A percentile compares a stretch with the other conserved stretches of the same genome.
phyloP scores from a whole-genome alignment of 495 filamentous ascomycete genomes.

The Choiromyces venosus region DNA sequence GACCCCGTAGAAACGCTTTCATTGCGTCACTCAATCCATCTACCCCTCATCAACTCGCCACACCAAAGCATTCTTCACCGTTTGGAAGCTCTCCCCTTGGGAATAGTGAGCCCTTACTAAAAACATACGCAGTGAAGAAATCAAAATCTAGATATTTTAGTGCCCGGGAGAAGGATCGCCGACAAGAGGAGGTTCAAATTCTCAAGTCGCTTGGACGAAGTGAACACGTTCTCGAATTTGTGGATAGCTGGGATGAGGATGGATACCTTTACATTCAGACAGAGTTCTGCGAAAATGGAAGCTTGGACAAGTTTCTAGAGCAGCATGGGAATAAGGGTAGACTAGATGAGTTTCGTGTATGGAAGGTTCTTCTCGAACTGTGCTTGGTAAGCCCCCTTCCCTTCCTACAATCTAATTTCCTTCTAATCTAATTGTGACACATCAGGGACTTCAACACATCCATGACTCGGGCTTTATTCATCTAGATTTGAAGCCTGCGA shows the following conservation, averaged over 20 bases:
- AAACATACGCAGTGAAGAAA: conserved; percentile 88
- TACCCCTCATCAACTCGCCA: conserved; percentile 38
- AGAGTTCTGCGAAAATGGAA: conserved; percentile 90
- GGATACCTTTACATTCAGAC: conserved; percentile 90
- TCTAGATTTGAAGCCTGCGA: conserved; percentile 91
- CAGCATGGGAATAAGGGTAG: conserved; percentile 73
- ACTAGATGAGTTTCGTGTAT: conserved; percentile 93
- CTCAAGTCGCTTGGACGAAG: conserved; percentile 64
- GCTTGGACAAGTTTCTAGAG: conserved; percentile 72
- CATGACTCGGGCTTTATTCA: conserved; percentile 86
- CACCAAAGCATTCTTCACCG: conserved; percentile 47
- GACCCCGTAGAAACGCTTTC: conserved; percentile 30
- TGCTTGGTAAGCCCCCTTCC: conserved; percentile 56
- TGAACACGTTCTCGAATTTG: conserved; percentile 75
- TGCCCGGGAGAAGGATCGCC: conserved; percentile 64
- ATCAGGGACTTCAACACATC: conserved; percentile 76
- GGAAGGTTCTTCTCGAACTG: conserved; percentile 89
- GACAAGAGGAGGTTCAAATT: conserved; percentile 72
- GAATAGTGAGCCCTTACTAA: conserved; percentile 48
- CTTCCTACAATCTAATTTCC: conserved; percentile 3
- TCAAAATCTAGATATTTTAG: conserved; percentile 71
- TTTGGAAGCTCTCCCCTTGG: conserved; percentile 35
- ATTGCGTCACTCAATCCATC: conserved; percentile 27
- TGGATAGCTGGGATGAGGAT: conserved; percentile 79
- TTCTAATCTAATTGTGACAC: conserved; percentile 43